Percentiles rank a stretch among this genome's conserved stretches.
phyloP scores from a whole-genome alignment of 352 stramenopile species.

The Phytophthora rubi region DNA sequence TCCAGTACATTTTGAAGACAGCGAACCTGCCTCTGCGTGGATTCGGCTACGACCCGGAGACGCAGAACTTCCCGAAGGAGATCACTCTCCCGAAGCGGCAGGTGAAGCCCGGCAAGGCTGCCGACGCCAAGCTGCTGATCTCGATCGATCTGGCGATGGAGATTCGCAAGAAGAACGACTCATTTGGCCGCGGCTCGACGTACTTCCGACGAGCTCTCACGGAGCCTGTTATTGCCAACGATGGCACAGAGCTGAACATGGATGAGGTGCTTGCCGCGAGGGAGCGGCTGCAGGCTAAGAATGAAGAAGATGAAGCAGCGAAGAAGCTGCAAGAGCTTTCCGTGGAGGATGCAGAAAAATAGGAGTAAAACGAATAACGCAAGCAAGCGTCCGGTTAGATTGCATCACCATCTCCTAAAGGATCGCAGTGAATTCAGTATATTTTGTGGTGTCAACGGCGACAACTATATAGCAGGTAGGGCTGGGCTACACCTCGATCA shows the following conservation, averaged over 20 bases:
- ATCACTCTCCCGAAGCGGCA: conserved; percentile 81
- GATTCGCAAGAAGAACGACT: conserved; percentile 82
- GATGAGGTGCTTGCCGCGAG: conserved; percentile 77
- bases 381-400: background rate
- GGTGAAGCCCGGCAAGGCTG: conserved; percentile 72
- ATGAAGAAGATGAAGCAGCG: conserved; percentile 38
- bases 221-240: conserved; percentile 79
- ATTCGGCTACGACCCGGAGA: conserved; percentile 88
- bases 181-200: conserved; percentile 78
- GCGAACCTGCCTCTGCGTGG: conserved; percentile 79
- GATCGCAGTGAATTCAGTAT: conserved; percentile 27
- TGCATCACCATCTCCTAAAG: background rate
- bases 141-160: conserved; percentile 67
- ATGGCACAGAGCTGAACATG: conserved; percentile 86
- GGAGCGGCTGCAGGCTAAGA: conserved; percentile 41
- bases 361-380: conserved; percentile 16
- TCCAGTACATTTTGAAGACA: conserved; percentile 81
- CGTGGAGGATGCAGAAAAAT: conserved; percentile 11
- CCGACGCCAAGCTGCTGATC: conserved; percentile 57
- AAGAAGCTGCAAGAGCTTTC: conserved; percentile 27
- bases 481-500: conserved; percentile 15
- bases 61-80: conserved; percentile 75
- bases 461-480: conserved; percentile 18
- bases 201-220: conserved; percentile 81
- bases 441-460: conserved; percentile 22